Base-by-base conservation (phyloP, 768 basidiomycete genomes). In the Xerocomus potaroensis region DNA sequence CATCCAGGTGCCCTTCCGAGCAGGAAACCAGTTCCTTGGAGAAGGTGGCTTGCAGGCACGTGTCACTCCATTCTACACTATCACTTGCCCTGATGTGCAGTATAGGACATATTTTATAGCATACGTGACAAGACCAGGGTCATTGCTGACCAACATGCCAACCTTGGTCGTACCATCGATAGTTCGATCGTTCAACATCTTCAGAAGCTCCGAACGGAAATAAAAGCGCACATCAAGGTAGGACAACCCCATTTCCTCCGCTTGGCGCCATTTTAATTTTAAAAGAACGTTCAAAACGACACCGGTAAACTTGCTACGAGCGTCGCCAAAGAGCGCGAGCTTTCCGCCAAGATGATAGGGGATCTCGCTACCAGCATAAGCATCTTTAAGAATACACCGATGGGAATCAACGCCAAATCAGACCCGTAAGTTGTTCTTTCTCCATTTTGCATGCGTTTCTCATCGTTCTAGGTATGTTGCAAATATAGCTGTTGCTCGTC, bases 11-110 rank as follows among this genome's bases (percentile, higher is more conserved):
- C 96, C 96, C 0, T 98, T 99, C 72, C 75, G 86, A 29, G 80
- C 90, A 3, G 94, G 93, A 7, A 95, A 96, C 69, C 95, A 98
- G 72, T 99, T 99, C 63, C 75, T 99, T 4, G 96, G 96, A n/a
- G 93, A 98, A 66, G 91, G 90, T 11, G 95, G 96, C 39, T 72
- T 99, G 40, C 91, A 94, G 78, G 84, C 79, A 48, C 27, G 73
- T 45, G 55, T 26, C 47, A 8, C 38, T 36, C 45, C 30, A 18
- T 43, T 35, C 31, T 37, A n/a, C 10, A 11, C 9, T 3, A 11
- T 23, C 12, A 21, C 32, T 37, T n/a, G 8, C 18, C 12, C 26
- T 44, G 7, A 47, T 32, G 4, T 31, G 21, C 30, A 12, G 2
- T 22, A 1, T 50, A 92, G 87, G 95, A 97, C 61, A 80, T 96